Evolutionary conservation across 169 alveolate species (phyloP).

Genomic region (Perkinsus olseni): DNA sequence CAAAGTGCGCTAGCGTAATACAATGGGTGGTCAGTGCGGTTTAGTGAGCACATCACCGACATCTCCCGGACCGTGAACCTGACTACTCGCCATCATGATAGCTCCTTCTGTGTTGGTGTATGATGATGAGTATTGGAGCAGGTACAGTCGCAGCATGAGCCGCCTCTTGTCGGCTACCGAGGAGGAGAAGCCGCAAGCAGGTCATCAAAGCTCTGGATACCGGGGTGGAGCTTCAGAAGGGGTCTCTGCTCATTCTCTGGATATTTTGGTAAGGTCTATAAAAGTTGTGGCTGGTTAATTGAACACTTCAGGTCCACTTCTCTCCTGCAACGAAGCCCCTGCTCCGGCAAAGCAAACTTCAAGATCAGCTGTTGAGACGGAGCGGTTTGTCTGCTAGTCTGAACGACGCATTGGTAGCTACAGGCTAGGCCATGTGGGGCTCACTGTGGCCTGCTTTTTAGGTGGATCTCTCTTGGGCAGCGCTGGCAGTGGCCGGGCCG

Average conservation of each 20-base stretch:
- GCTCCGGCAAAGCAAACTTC: not conserved
- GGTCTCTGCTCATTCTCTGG: not conserved
- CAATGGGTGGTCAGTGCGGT: not conserved
- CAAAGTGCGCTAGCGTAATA: not conserved
- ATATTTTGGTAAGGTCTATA: not conserved
- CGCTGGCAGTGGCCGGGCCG: not conserved
- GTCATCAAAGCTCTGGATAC: not conserved
- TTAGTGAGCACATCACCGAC: too few relatives aligned
- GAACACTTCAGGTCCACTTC: not conserved
- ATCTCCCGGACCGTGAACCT: too few relatives aligned
- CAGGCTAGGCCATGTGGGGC: not conserved
- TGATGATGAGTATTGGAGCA: not conserved
- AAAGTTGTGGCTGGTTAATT: not conserved
- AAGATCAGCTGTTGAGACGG: not conserved
- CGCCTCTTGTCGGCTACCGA: not conserved
- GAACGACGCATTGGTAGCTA: not conserved
- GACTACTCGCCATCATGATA: not conserved
- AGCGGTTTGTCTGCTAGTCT: not conserved
- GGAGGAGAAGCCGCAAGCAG: not conserved
- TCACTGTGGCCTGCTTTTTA: not conserved
- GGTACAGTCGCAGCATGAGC: not conserved
- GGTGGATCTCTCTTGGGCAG: not conserved
- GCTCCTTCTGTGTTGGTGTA: not conserved
- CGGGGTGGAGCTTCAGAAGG: not conserved
- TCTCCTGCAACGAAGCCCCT: not conserved